Evolutionary conservation across 371 early-diverging fungal species (phyloP).

Genomic region (Apophysomyces variabilis): DNA sequence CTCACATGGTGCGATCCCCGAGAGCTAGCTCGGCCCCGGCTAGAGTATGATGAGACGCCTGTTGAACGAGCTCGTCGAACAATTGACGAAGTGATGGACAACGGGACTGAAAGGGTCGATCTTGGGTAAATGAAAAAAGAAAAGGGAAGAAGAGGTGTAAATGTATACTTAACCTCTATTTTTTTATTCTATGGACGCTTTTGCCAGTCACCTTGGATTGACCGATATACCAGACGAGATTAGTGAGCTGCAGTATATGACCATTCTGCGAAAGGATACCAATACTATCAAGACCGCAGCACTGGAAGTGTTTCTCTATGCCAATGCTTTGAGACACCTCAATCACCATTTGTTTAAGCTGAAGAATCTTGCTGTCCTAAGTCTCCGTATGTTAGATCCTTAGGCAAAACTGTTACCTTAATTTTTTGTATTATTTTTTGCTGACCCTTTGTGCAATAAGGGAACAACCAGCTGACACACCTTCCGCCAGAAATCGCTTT

Average conservation of each 20-base stretch:
- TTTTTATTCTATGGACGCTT: background rate
- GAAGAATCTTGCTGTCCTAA: conserved; percentile 58
- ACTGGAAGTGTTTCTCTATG: conserved; percentile 56
- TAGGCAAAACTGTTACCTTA: no score
- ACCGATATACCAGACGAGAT: conserved; percentile 59
- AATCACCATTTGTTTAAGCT: conserved; percentile 51
- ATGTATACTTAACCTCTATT: background rate
- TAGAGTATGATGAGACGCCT: conserved; percentile 36
- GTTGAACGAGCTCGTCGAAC: conserved; percentile 47
- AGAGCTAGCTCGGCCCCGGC: conserved; percentile 37
- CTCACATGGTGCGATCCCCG: background rate
- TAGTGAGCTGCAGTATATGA: conserved; percentile 53
- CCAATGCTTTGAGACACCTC: conserved; percentile 43
- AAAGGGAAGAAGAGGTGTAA: background rate
- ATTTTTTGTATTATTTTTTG: background rate
- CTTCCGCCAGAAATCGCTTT: conserved; percentile 62
- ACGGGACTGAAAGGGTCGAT: conserved; percentile 57
- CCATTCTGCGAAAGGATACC: conserved; percentile 52
- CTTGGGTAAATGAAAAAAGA: conserved; percentile 45
- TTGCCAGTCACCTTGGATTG: conserved; percentile 47
- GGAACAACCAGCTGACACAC: conserved; percentile 48
- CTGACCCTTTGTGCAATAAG: conserved; percentile 24
- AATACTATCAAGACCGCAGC: conserved; percentile 46
- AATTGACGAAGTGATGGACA: conserved; percentile 57
- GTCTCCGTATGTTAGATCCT: conserved; percentile 45